Conservation (phyloP, 139 green algal species). For the Pseudopediastrum boryanum region DNA sequence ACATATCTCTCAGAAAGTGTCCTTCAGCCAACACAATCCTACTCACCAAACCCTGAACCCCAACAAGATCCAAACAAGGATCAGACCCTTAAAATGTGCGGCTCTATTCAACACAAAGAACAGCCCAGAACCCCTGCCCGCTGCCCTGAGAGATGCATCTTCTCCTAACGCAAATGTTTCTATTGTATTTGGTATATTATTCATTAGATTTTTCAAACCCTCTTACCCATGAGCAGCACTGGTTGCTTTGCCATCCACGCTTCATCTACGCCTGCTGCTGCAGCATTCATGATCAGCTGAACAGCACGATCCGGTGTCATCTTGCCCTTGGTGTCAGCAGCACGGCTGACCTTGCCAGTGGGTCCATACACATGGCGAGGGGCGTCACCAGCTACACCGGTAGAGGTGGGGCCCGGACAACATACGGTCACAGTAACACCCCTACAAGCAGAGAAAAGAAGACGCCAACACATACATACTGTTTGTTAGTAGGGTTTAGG, state of each 20-base stretch:
- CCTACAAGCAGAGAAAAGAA: constrained; percentile 46
- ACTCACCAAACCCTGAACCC: too few relatives aligned
- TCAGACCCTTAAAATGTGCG: not conserved
- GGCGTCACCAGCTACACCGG: constrained; percentile 16
- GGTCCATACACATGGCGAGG: constrained; percentile 67
- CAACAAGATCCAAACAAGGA: too few relatives aligned
- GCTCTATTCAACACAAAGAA: not conserved
- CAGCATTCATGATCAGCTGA: constrained; percentile 70
- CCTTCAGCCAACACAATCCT: too few relatives aligned
- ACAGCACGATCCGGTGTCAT: constrained; percentile 45
- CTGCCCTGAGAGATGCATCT: too few relatives aligned
- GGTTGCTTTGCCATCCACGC: constrained; percentile 85
- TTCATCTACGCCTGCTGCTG: constrained; percentile 70
- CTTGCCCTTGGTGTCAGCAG: constrained; percentile 38
- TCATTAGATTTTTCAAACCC: too few relatives aligned
- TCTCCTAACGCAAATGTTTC: too few relatives aligned
- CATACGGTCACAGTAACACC: constrained; percentile 74
- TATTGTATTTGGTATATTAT: too few relatives aligned
- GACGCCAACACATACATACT: too few relatives aligned
- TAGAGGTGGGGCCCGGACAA: constrained; percentile 78
- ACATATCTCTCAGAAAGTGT: too few relatives aligned
- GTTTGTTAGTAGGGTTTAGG: too few relatives aligned
- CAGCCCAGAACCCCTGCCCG: not conserved
- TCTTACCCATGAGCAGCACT: constrained; percentile 71
- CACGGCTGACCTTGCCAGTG: constrained; percentile 33